A percentile compares a stretch with the other conserved stretches of the same genome.
phyloP scores from a whole-genome alignment of 257 asterid species.

The Scutellaria barbata region DNA sequence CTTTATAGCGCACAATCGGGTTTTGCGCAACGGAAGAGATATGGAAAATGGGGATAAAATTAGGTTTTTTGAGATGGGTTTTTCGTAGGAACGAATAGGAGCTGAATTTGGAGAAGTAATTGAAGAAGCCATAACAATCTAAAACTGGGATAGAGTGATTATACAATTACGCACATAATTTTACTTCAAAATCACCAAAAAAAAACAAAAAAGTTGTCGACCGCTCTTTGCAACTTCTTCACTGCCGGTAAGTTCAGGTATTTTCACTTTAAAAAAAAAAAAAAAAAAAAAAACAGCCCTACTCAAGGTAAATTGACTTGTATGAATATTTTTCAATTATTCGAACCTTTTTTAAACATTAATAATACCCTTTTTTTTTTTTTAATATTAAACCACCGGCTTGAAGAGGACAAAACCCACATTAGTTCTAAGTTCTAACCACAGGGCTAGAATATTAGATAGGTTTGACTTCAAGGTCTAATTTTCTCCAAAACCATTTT shows the following conservation, averaged over 20 bases:
- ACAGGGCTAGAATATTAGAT: too few relatives aligned
- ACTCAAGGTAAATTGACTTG: too few relatives aligned
- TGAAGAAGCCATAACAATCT: conserved; percentile 32
- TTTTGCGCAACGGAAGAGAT: conserved; percentile 44
- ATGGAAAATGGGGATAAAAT: conserved; percentile 44
- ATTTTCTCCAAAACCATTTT: too few relatives aligned
- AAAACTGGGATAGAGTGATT: conserved; percentile 13
- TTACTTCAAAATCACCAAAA: background rate
- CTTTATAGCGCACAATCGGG: conserved; percentile 51
- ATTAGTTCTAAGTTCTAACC: too few relatives aligned
- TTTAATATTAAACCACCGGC: too few relatives aligned
- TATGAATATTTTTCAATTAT: too few relatives aligned
- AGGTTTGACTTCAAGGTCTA: too few relatives aligned
- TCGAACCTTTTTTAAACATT: too few relatives aligned
- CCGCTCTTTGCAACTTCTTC: conserved; percentile 5
- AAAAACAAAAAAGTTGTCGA: conserved; percentile 3
- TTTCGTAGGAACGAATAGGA: conserved; percentile 31
- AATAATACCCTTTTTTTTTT: too few relatives aligned
- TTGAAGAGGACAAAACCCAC: too few relatives aligned
- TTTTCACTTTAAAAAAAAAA: too few relatives aligned
- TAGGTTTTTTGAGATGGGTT: conserved; percentile 50
- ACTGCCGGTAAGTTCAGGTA: background rate
- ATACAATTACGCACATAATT: background rate
- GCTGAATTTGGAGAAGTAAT: conserved; percentile 38
- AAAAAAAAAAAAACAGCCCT: too few relatives aligned